These are phyloP conservation scores for Salix brachista DNA, from an alignment of 345 rosid species.

Conservation along the genomic window DNA sequence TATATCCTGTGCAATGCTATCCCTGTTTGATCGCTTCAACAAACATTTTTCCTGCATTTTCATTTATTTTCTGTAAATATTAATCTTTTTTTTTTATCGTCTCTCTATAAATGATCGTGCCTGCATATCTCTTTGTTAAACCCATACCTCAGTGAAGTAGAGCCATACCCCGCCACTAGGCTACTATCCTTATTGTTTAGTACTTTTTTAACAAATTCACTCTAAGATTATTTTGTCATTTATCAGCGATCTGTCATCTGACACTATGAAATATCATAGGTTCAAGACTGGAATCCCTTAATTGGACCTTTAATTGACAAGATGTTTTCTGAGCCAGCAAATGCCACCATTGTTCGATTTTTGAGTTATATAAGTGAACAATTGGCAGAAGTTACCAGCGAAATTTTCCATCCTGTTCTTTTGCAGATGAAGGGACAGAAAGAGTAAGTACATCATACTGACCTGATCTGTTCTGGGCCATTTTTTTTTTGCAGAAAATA, in stretches of 20 bases:
- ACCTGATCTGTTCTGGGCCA: too few species aligned
- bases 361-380: conserved; percentile 64
- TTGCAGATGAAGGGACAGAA: conserved; percentile 55
- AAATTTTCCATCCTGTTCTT: conserved; percentile 54
- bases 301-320: conserved; percentile 65
- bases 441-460: conserved; percentile 37
- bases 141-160: too few species aligned
- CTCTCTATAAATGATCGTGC: too few species aligned
- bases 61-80: not conserved
- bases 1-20: not conserved
- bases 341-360: conserved; percentile 73
- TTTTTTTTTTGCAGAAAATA: too few species aligned
- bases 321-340: conserved; percentile 87
- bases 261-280: conserved; percentile 39
- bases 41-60: not conserved
- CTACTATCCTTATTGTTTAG: too few species aligned
- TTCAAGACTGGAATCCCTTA: conserved; percentile 63
- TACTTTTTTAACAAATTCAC: too few species aligned
- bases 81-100: not conserved
- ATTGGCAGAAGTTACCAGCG: conserved; percentile 51
- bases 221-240: too few species aligned
- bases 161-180: too few species aligned
- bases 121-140: too few species aligned
- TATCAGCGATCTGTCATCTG: too few species aligned
- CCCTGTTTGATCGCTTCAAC: not conserved